phyloP scores from a whole-genome alignment of 2,329 filamentous ascomycete genomes.

The Parastagonospora avenae region DNA sequence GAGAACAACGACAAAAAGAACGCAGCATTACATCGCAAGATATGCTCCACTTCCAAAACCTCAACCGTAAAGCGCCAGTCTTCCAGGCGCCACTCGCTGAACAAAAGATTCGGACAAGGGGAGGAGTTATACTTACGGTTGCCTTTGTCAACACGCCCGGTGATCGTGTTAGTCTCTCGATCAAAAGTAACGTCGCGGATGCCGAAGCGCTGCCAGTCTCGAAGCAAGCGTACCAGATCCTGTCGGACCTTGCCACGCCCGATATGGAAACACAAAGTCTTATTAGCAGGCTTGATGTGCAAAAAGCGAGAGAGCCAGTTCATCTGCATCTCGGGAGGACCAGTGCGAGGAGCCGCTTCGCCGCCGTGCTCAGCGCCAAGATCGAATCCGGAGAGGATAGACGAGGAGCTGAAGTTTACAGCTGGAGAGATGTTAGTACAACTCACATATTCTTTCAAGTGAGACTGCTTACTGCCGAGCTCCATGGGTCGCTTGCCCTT shows the following conservation, averaged over 20 bases:
- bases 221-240: conserved; percentile 75
- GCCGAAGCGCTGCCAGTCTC: conserved; percentile 81
- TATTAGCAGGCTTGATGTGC: conserved; percentile 81
- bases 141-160: conserved; percentile 73
- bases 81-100: conserved; percentile 20
- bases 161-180: conserved; percentile 78
- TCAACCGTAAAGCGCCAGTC: conserved; percentile 23
- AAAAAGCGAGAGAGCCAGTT: conserved; percentile 92
- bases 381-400: conserved; percentile 40
- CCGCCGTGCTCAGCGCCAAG: conserved; percentile 43
- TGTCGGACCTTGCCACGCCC: conserved; percentile 75
- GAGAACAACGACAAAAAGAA: background rate
- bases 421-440: conserved; percentile 15
- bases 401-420: conserved; percentile 37
- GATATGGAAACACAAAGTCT: conserved; percentile 75
- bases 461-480: conserved; percentile 45
- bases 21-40: conserved; percentile 26
- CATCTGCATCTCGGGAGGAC: conserved; percentile 53
- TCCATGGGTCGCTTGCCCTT: conserved; percentile 39
- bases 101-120: conserved; percentile 12
- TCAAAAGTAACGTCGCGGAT: conserved; percentile 79
- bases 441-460: background rate
- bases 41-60: conserved; percentile 13
- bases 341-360: conserved; percentile 54
- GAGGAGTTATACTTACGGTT: conserved; percentile 69